Percentiles rank a stretch among this genome's conserved stretches.
Evolutionary conservation across 345 rosid genomes (phyloP).

Genomic region (Ceriops tagal): DNA sequence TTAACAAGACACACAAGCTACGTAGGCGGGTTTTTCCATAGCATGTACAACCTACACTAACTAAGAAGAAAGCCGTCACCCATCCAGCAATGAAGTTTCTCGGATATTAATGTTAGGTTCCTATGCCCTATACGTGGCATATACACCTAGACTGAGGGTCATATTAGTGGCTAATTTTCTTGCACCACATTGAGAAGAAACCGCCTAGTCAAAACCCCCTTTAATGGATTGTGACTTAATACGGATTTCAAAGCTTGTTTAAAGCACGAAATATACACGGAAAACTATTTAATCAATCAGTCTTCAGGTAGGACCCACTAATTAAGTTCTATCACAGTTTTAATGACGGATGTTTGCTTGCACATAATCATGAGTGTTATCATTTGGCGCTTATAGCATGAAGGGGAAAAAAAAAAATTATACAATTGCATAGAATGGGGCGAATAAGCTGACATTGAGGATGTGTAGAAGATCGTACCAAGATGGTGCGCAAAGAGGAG

Average conservation of each 20-base stretch:
- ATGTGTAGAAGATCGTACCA: too few relatives aligned
- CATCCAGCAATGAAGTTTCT: conserved; percentile 2
- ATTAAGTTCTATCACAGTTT: conserved; percentile 4
- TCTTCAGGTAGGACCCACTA: conserved; percentile 16
- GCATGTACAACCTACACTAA: neutral
- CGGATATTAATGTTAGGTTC: conserved; percentile 15
- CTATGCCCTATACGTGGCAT: conserved; percentile 8
- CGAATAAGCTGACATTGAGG: too few relatives aligned
- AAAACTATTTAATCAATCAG: conserved; percentile 19
- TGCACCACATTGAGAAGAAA: conserved; percentile 18
- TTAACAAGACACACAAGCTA: conserved; percentile 6
- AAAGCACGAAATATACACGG: conserved; percentile 10
- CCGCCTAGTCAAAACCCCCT: neutral
- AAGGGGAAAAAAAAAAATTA: too few relatives aligned
- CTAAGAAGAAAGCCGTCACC: too few relatives aligned
- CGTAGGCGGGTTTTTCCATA: neutral
- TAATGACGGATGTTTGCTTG: neutral
- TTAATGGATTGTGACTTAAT: neutral
- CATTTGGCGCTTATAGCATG: too few relatives aligned
- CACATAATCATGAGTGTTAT: too few relatives aligned
- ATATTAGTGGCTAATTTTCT: conserved; percentile 2
- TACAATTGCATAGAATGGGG: too few relatives aligned
- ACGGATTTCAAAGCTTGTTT: neutral
- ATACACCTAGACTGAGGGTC: neutral
- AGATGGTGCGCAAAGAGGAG: too few relatives aligned